Base-by-base conservation (phyloP, 2,329 filamentous ascomycete species). In the Ramichloridium luteum region DNA sequence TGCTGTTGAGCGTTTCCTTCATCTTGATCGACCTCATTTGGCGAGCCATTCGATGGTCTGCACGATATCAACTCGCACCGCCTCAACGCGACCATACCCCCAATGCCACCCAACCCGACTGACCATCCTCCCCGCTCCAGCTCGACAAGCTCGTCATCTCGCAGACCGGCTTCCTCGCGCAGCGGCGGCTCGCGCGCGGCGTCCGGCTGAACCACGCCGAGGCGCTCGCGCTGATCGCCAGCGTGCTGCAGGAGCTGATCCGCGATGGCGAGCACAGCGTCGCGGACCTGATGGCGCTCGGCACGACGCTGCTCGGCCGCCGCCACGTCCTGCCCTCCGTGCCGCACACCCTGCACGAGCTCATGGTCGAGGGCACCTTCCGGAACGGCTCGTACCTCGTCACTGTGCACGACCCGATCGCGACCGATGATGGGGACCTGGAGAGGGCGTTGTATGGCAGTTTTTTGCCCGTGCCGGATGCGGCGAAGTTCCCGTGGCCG, bases 331-430 rank as follows among this genome's bases (percentile, higher is more conserved):
- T 84, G 26, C 85, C 88, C 13, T 76, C 79, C 8, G 88, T 94
- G 14, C 72, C 78, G 37, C 68, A 72, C 25, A 85, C 82, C 3
- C 72, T 96, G 26, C 68, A 73, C 36, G 80, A 93, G 61, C 72
- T 96, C 46, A 84, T 92, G 66, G 81, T 96, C 43, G 88, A 96
- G 60, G 88, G 88, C 37, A 96, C 86, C 2, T 96, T 96, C 53
- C 78, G 75, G 16, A 79, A 73, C 5, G 88, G 88, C 33, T 93
- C 86, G 2, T 94, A 93, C 53, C 75, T 96, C 25, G 86, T 96
- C 20, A 96, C 88, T 0, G 83, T 96, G 12, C 84, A 93, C 59
- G 75, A 92, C 53, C 88, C 88, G 15, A 80, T 96, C 57, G 74
- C 76, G 77, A 75, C 38, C 79, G 93, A 43, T 32, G 80, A 94